Base-by-base conservation (phyloP, 495 filamentous ascomycete species). In the Letharia lupina region DNA sequence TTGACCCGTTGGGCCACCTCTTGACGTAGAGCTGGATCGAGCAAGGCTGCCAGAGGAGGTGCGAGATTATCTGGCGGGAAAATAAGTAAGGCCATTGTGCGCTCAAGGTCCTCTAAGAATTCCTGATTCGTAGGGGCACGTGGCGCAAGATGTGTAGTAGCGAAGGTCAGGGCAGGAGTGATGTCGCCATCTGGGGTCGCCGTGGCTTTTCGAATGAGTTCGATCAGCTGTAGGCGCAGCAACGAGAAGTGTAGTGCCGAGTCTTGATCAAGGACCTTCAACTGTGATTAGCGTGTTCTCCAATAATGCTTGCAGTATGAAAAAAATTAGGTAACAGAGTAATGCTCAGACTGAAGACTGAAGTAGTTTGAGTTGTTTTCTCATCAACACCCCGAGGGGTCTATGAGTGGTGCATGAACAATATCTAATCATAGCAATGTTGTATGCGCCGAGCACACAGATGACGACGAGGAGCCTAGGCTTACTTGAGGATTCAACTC, bases 321-420 rank as follows among this genome's bases (percentile, higher is more conserved):
- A 1, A 39, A n/a, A 40, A 42, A 48, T 6, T 56, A 41, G 4
- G 23, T 2, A 2, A 61, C 67, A 65, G 60, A 62, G 63, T 78
- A 74, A 77, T 84, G 86, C 81, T 97, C 93, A 96, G 96, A 90
- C 84, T 91, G 85, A 91, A 85, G 87, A 91, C 86, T 93, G 88
- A 92, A 89, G 90, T 87, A 86, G 86, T 87, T 87, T 91, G 83
- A 86, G 87, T 87, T 87, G 91, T 83, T 87, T 89, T 91, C 83
- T 96, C 92, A 91, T 92, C 95, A 91, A 83, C 75, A 85, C 84
- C 86, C 84, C 77, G 80, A 85, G 86, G 86, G 81, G 81, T 80
- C 81, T 98, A 91, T 89, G 93, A 91, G 93, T 98, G 93, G 93
- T 99, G 95, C 93, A 98, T 97, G 94, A 95, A 91, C 70, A 64